These are phyloP conservation scores for Coemansia sp. DNA, from an alignment of 192 early-diverging fungal genomes.

Conservation along the genomic window DNA sequence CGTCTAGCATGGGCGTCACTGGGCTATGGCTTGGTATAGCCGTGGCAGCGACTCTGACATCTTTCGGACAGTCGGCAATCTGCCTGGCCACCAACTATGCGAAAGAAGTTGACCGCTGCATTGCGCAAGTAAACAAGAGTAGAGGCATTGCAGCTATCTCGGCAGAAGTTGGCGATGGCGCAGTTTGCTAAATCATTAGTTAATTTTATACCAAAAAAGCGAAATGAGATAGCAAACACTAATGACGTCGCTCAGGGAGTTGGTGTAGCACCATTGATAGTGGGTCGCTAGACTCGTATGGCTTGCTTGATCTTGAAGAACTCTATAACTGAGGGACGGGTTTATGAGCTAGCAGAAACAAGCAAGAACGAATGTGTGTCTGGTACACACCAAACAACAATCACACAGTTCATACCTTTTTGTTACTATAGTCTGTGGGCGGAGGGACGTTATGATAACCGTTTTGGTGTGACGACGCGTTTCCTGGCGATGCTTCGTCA, in stretches of 20 bases:
- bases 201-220: conserved; percentile 40
- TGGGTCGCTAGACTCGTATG: conserved; percentile 20
- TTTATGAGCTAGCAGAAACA: not conserved
- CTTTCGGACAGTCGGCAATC: conserved; percentile 28
- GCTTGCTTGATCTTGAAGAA: not conserved
- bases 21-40: conserved; percentile 54
- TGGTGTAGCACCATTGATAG: conserved; percentile 19
- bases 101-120: conserved; percentile 36
- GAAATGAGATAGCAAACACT: not conserved
- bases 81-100: conserved; percentile 22
- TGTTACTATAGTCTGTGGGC: conserved; percentile 28
- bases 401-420: conserved; percentile 24
- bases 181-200: conserved; percentile 23
- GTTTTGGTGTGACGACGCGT: not conserved
- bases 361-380: not conserved
- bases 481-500: not conserved
- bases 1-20: conserved; percentile 34
- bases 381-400: not conserved
- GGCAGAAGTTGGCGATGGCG: conserved; percentile 17
- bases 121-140: conserved; percentile 37
- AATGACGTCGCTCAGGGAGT: not conserved
- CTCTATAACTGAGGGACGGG: not conserved
- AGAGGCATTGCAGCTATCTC: conserved; percentile 25
- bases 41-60: conserved; percentile 24
- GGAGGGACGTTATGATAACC: conserved; percentile 52